Conservation (phyloP, 352 stramenopile species). For the Phytophthora niederhauseri region DNA sequence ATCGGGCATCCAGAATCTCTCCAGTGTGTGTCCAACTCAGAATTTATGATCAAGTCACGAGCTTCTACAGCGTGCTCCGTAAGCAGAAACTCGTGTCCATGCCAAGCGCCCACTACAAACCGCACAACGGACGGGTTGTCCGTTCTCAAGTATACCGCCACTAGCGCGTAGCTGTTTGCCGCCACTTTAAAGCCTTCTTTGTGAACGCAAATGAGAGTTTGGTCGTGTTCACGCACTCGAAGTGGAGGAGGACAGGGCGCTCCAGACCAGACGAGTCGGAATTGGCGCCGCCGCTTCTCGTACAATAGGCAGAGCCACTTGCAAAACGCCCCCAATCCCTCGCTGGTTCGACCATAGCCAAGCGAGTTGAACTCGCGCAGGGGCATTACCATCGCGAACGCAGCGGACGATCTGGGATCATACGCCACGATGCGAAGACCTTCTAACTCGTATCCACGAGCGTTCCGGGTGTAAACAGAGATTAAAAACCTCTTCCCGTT, state of each 20-base stretch:
- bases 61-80: conserved; percentile 32
- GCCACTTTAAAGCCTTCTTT: conserved; percentile 55
- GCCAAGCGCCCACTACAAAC: conserved; percentile 41
- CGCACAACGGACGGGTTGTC: conserved; percentile 38
- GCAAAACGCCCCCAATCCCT: conserved; percentile 54
- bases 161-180: conserved; percentile 26
- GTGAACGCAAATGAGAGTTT: conserved; percentile 57
- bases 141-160: conserved; percentile 48
- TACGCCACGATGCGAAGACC: conserved; percentile 61
- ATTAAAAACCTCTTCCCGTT: conserved; percentile 52
- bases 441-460: conserved; percentile 53
- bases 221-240: conserved; percentile 57
- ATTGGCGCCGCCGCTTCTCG: conserved; percentile 52
- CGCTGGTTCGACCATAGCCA: conserved; percentile 50
- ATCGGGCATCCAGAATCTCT: conserved; percentile 20
- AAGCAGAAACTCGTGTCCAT: conserved; percentile 21
- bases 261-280: conserved; percentile 67
- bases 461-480: conserved; percentile 44
- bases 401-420: conserved; percentile 46
- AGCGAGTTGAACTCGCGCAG: conserved; percentile 53
- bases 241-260: conserved; percentile 54
- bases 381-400: conserved; percentile 45
- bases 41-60: conserved; percentile 25
- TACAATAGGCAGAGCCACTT: conserved; percentile 70
- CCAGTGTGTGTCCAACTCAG: conserved; percentile 36